Base-by-base conservation (phyloP, 2,329 filamentous ascomycete genomes). In the Colletotrichum limetticola region DNA sequence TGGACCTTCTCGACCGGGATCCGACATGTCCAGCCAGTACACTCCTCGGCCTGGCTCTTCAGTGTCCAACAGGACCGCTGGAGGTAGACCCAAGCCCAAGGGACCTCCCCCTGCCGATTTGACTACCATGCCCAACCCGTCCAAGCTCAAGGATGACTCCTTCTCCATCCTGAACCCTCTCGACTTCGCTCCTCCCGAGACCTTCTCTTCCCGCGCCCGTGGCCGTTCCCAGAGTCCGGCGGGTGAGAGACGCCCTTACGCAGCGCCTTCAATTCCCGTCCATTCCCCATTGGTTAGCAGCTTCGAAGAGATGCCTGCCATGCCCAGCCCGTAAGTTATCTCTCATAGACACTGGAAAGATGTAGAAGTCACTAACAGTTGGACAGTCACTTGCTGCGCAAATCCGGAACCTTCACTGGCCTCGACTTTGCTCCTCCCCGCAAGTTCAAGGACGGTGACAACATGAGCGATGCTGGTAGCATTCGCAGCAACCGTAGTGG, bases 181-280 rank as follows among this genome's bases (percentile, higher is more conserved):
- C 70, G 96, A 98, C 77, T 98, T 98, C 82, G 97, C 97, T 0
- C 97, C 97, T 28, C 95, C 94, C 1, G 86, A 89, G 26, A 88
- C 83, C 22, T 88, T 91, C 79, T 87, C 86, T 75, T 94, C 96
- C 46, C 90, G 92, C 73, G 91, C 89, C 75, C 89, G 90, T 66
- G 96, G 96, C 58, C 87, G 91, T 55, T 89, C 90, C 7, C 90
- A 92, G 77, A 92, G 90, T 77, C 91, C 91, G 12, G 81, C 89
- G 6, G 90, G 91, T 63, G 91, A 92, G 80, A 86, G 90, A 76
- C 83, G 91, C 42, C 91, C 95, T 1, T 99, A 94, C 85, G 92
- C 91, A 69, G 49, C 56, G 24, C 91, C 93, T n/a, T 86, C 87
- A 49, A 88, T 95, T 2, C 91, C 92, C 19, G 89, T 90, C 35